Evolutionary conservation across 2,329 filamentous ascomycete species (phyloP).

Genomic region (Sclerotinia sclerotiorum): DNA sequence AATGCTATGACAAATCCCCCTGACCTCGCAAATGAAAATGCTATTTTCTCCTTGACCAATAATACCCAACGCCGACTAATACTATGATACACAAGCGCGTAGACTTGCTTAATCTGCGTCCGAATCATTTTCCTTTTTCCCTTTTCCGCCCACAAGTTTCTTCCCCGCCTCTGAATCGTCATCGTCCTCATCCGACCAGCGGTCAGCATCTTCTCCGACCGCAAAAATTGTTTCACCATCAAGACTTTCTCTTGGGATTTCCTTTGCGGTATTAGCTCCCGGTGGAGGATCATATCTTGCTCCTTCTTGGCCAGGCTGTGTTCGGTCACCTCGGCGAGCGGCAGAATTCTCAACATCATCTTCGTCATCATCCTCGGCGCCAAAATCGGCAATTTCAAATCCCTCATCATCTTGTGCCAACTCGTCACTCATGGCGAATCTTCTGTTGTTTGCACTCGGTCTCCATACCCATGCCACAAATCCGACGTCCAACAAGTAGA

Average conservation of each 20-base stretch:
- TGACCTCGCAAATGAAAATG: constrained; percentile 3
- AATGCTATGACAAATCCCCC: background rate
- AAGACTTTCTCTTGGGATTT: constrained; percentile 57
- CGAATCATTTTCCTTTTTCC: constrained; percentile 22
- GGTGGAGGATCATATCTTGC: constrained; percentile 41
- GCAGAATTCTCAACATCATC: constrained; percentile 50
- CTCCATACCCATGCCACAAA: constrained; percentile 96
- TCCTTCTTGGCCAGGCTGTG: constrained; percentile 41
- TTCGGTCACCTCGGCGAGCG: constrained; percentile 50
- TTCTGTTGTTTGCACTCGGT: constrained; percentile 91
- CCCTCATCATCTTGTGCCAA: constrained; percentile 98
- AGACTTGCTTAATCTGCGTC: constrained; percentile 12
- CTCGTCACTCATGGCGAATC: constrained; percentile 99
- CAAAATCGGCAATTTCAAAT: constrained; percentile 93
- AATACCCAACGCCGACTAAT: constrained; percentile 23
- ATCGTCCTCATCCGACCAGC: constrained; percentile 74
- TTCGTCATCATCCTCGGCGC: constrained; percentile 64
- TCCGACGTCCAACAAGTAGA: constrained; percentile 90
- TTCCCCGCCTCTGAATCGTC: constrained; percentile 56
- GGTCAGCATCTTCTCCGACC: constrained; percentile 80
- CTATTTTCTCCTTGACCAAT: constrained; percentile 8
- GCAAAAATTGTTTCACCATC: constrained; percentile 97
- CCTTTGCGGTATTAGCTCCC: constrained; percentile 32
- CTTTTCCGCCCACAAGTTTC: constrained; percentile 45
- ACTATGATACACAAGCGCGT: constrained; percentile 26